These are phyloP conservation scores for Rhododendron simsii DNA, from an alignment of 148 eudicot genomes.

Conservation along the genomic window DNA sequence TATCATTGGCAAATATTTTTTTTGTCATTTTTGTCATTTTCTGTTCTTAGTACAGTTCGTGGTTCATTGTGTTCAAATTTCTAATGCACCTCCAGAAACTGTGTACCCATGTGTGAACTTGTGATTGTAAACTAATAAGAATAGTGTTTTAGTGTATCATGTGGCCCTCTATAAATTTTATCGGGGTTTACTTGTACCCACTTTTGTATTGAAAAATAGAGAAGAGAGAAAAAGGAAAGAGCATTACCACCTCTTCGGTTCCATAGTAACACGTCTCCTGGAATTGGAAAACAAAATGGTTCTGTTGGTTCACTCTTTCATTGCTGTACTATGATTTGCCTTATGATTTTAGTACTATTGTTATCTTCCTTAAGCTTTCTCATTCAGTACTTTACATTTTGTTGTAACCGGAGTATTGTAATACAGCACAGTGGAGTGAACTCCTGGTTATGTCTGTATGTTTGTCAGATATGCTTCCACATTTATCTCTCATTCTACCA, in stretches of 20 bases:
- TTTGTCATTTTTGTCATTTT: neutral
- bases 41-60: neutral
- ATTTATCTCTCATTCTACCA: neutral
- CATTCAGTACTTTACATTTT: neutral
- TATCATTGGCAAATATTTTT: neutral
- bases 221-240: neutral
- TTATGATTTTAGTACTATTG: neutral
- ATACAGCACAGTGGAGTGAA: neutral
- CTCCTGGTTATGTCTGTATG: neutral
- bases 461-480: neutral
- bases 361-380: neutral
- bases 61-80: neutral
- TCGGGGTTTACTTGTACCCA: neutral
- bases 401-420: neutral
- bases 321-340: too few species aligned
- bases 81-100: neutral
- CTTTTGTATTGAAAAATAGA: neutral
- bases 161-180: too few species aligned
- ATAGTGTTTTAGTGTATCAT: neutral
- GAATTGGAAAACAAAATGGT: conserved; percentile 1
- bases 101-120: neutral
- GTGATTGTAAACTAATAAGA: neutral
- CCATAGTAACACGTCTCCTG: neutral
- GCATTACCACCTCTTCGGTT: neutral
- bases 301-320: neutral